phyloP scores from a whole-genome alignment of 129 eudicot species.

The Lactuca sativa region DNA sequence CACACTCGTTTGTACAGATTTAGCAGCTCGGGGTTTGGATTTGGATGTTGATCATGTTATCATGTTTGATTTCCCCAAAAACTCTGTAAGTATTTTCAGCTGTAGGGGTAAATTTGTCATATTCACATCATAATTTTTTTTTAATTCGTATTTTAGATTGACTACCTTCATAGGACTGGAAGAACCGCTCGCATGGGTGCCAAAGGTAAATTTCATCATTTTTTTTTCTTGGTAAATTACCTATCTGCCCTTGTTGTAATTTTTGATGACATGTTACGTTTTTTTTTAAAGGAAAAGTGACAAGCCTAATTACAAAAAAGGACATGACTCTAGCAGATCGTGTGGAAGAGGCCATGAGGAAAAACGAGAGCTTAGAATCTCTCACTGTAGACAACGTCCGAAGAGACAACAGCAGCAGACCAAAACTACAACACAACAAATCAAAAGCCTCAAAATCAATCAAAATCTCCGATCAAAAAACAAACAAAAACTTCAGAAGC shows the following conservation, averaged over 20 bases:
- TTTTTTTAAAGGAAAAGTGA: slow-evolving; percentile 67
- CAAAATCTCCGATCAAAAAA: slow-evolving; percentile 38
- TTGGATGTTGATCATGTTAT: slow-evolving; percentile 97
- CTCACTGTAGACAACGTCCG: slow-evolving; percentile 54
- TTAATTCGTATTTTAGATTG: slow-evolving; percentile 53
- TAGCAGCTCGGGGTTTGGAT: slow-evolving; percentile 97
- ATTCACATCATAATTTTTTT: not conserved
- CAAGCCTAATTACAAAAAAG: slow-evolving; percentile 77
- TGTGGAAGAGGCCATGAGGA: slow-evolving; percentile 83
- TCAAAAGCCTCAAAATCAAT: slow-evolving; percentile 37
- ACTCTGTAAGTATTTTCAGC: slow-evolving; percentile 58
- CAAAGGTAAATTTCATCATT: slow-evolving; percentile 48
- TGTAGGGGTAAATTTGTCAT: slow-evolving; percentile 3
- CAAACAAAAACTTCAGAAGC: slow-evolving; percentile 31
- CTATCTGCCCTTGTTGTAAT: not conserved
- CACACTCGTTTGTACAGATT: slow-evolving; percentile 90
- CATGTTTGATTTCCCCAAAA: slow-evolving; percentile 92
- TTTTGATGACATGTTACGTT: not conserved
- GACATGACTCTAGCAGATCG: slow-evolving; percentile 60
- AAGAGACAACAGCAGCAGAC: slow-evolving; percentile 69
- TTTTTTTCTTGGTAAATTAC: not conserved
- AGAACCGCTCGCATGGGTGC: slow-evolving; percentile 99
- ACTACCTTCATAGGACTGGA: slow-evolving; percentile 98
- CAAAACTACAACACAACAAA: slow-evolving; percentile 53
- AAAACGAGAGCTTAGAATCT: slow-evolving; percentile 95